Evolutionary conservation across 768 basidiomycete genomes (phyloP).

Genomic region (Grammothele lineata): DNA sequence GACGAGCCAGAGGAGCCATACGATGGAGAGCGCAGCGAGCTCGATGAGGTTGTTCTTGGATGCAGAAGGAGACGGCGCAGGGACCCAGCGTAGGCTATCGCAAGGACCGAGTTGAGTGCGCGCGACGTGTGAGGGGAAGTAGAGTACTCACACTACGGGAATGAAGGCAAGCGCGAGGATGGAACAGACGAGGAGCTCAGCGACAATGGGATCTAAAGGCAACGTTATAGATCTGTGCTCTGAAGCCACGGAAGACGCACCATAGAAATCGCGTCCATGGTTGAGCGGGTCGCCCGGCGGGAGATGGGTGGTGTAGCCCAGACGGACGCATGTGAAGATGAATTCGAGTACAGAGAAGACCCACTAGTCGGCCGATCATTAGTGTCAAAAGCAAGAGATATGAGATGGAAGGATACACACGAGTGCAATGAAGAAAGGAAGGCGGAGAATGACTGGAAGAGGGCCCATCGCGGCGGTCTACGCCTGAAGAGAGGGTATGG

Average conservation of each 20-base stretch:
- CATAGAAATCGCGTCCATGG: slow-evolving; percentile 24
- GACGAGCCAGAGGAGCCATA: slow-evolving; percentile 29
- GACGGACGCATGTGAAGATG: slow-evolving; percentile 19
- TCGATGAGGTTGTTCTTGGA: slow-evolving; percentile 18
- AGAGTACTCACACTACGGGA: slow-evolving; percentile 21
- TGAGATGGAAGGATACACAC: slow-evolving; percentile 10
- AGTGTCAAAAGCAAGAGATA: too few species aligned
- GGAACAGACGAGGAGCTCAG: slow-evolving; percentile 25
- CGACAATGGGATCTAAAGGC: slow-evolving; percentile 27
- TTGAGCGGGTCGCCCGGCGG: slow-evolving; percentile 26
- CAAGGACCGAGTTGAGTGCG: not conserved
- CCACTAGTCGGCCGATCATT: slow-evolving; percentile 15
- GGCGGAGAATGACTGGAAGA: slow-evolving; percentile 10
- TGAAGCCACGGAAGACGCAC: not conserved
- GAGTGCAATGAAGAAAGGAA: slow-evolving; percentile 17
- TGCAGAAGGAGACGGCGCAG: slow-evolving; percentile 27
- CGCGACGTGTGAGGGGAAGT: not conserved
- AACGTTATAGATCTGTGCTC: too few species aligned
- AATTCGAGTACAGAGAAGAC: slow-evolving; percentile 21
- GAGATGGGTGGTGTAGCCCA: slow-evolving; percentile 26
- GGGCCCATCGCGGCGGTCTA: slow-evolving; percentile 16
- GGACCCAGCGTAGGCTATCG: slow-evolving; percentile 39
- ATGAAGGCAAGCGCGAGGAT: slow-evolving; percentile 18
- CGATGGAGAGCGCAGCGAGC: slow-evolving; percentile 15
- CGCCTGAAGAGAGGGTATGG: slow-evolving; percentile 1